These are phyloP conservation scores for Trichoderma koningii DNA, from an alignment of 2,329 filamentous ascomycete genomes.

Conservation along the genomic window DNA sequence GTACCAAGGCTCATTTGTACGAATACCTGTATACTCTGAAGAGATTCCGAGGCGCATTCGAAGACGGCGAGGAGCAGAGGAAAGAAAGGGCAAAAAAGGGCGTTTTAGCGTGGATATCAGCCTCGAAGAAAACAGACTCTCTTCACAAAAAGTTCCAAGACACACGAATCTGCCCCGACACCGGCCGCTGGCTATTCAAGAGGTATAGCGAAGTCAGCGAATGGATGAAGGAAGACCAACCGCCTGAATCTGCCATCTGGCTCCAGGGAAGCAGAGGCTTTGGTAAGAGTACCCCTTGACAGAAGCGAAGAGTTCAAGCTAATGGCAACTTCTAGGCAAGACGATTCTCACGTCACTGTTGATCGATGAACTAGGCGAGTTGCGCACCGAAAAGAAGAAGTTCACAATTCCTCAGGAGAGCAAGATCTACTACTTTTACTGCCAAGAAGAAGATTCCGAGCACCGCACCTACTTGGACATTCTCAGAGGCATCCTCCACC, in stretches of 20 bases:
- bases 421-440: conserved; percentile 14
- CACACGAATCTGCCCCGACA: not conserved
- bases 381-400: not conserved
- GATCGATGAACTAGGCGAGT: not conserved
- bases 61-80: not conserved
- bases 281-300: not conserved
- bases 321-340: not conserved
- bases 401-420: not conserved
- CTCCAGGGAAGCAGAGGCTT: conserved; percentile 12
- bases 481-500: conserved; percentile 6
- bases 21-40: not conserved
- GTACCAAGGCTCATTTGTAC: not conserved
- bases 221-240: conserved; percentile 8
- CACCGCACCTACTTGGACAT: conserved; percentile 6
- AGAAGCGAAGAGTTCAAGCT: not conserved
- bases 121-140: not conserved
- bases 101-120: conserved; percentile 5
- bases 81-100: not conserved
- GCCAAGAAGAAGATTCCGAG: conserved; percentile 14
- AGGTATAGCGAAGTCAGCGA: conserved; percentile 7
- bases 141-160: conserved; percentile 5
- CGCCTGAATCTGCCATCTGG: conserved; percentile 11
- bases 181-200: conserved; percentile 12
- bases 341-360: not conserved
- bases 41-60: not conserved